phyloP scores from a whole-genome alignment of 371 early-diverging fungal species.

The Encephalitozoon intestinalis region DNA sequence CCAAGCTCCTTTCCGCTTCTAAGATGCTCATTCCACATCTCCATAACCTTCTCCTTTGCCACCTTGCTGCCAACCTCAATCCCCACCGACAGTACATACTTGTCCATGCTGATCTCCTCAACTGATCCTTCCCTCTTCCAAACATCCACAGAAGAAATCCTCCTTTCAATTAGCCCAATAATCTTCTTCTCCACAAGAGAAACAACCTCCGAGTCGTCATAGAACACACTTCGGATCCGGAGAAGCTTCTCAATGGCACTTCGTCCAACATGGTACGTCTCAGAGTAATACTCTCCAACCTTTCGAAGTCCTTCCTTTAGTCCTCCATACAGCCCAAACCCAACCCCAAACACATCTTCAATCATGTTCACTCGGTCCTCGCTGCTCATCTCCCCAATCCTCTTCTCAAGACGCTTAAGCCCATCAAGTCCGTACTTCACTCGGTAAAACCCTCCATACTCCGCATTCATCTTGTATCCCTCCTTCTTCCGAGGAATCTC shows the following conservation, averaged over 20 bases:
- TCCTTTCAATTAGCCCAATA: background rate
- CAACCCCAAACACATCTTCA: slow-evolving; percentile 24
- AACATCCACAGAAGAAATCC: background rate
- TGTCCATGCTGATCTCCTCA: background rate
- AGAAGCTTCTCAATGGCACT: slow-evolving; percentile 60
- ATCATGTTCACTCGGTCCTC: slow-evolving; percentile 25
- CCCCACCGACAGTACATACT: background rate
- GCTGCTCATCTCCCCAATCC: background rate
- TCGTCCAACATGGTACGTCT: slow-evolving; percentile 58
- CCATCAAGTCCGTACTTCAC: slow-evolving; percentile 63
- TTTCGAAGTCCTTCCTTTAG: background rate
- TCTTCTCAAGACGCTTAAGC: slow-evolving; percentile 7
- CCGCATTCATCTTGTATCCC: slow-evolving; percentile 65
- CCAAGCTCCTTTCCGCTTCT: background rate
- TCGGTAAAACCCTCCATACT: slow-evolving; percentile 65
- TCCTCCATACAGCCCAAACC: slow-evolving; percentile 8
- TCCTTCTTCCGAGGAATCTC: background rate
- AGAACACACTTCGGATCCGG: slow-evolving; percentile 57
- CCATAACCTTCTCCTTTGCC: background rate
- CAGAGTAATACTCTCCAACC: background rate
- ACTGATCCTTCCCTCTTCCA: background rate
- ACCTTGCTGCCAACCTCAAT: background rate
- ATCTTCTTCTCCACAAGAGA: background rate
- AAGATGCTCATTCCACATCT: background rate
- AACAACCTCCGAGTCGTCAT: slow-evolving; percentile 61